Evolutionary conservation across 2,329 filamentous ascomycete species (phyloP), one percentile per base, ranked within the genome.

Genomic region (Anisogramma anomala): DNA sequence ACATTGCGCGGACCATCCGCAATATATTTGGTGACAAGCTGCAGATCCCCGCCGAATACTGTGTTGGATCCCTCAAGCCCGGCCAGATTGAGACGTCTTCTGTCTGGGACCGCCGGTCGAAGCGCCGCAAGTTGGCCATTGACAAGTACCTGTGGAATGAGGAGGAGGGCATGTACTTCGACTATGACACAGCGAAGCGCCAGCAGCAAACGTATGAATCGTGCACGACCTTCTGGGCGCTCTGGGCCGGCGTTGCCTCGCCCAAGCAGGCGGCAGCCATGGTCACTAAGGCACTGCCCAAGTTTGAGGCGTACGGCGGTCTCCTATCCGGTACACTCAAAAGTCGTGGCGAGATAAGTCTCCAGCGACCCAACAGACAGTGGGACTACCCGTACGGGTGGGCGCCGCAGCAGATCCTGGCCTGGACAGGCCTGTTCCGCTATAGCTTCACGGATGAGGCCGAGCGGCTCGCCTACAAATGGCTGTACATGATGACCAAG

Each of bases 331-430:
- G 89, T 40, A 94, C 89, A 0, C 79, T 94, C 57, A 77, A 87
- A 60, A 94, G 86, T 41, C 83, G 91, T 33, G 91, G 91, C 30
- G 67, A 71, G 23, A 68, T 94, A 47, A 79, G 83, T 10, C 63
- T 95, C 28, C 77, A 88, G 52, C 75, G 89, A 35, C 91, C 91
- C 6, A 96, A 95, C 60, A 79, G 91, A 52, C 91, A 98, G 59
- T 98, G 91, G 91, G 91, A 98, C 59, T 96, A 87, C 58, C 91
- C 91, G 0, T 96, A 91, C 57, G 91, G 91, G 45, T 98, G 91
- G 91, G 91, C 91, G 41, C 91, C 91, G 23, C 91, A 98, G 68
- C 91, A 98, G 67, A 96, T 98, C 66, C 76, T 98, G 31, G 89
- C 91, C 1, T 98, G 91, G 91, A 88, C 85, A 1, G 91, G 88